Evolutionary conservation across 1,284 basidiomycete genomes (phyloP), one percentile per base, ranked within the genome.

Genomic region (Coniferiporia sulphurascens): DNA sequence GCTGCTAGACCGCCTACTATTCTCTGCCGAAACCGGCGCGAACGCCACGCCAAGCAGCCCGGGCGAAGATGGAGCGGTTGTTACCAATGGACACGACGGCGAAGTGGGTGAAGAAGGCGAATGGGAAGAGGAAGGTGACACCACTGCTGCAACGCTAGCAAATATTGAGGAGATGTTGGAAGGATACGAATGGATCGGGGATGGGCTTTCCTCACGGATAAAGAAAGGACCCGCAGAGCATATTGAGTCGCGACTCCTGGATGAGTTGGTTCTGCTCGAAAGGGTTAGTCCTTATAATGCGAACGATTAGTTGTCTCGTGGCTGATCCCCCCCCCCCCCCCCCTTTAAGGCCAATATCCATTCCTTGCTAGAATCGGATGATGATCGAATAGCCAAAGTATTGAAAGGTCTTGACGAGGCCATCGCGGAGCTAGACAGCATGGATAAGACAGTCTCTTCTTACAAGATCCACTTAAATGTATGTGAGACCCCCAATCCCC

Each of bases 141-240:
- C 81, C 55, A 84, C 86, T 10, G 86, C 91, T 65, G 91, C 87
- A 5, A 91, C 91, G 4, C 81, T 97, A 72, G 78, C 87, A 8
- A 95, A 86, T 71, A 93, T 99, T 3, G 97, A 99, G 70, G 97
- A 99, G 71, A 95, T 99, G 92, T 80, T 99, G 9, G 96, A 99
- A 69, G 95, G 95, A 0, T 96, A 98, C 69, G 96, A 99, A 71
- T 98, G 93, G 94, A 86, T 89, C 0, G 88, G 89, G 64, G 81
- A 86, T 70, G 76, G 86, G 22, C 76, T 88, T 44, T 53, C 55
- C 7, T 32, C 56, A 1, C 56, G 60, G 32, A 35, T 55, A 13
- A 74, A 81, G 63, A 84, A 82, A 64, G 88, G 89, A n/a, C 84
- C 89, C 4, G 90, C 90, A 35, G 93, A 95, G 69, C 80, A 93